Percentiles rank a stretch among this genome's conserved stretches.
Conservation (phyloP, 345 rosid genomes). For the Eucalyptus coolabah region DNA sequence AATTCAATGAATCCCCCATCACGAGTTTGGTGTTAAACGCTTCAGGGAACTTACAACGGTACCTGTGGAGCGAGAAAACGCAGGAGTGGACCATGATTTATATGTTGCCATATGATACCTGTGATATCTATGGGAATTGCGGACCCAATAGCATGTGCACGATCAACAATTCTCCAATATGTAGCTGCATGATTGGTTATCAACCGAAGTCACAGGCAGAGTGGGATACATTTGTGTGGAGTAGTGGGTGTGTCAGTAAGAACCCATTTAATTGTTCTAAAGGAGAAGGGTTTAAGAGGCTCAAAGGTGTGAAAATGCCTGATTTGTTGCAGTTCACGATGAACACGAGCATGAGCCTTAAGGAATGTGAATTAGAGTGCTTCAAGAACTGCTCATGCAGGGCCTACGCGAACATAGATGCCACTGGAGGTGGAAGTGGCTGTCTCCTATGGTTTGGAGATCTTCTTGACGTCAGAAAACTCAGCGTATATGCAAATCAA, state of each 20-base stretch:
- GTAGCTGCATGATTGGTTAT: slow-evolving; percentile 13
- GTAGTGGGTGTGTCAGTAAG: slow-evolving; percentile 12
- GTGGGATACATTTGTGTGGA: not conserved
- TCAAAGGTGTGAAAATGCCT: not conserved
- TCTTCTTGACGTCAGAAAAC: not conserved
- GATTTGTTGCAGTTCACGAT: not conserved
- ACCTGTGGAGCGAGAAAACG: not conserved
- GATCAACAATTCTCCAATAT: not conserved
- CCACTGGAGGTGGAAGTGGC: not conserved
- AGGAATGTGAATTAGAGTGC: not conserved
- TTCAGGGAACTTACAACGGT: not conserved
- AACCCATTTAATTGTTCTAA: not conserved
- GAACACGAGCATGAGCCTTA: not conserved
- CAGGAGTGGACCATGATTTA: not conserved
- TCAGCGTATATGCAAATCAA: not conserved
- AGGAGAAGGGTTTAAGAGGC: not conserved
- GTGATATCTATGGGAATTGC: not conserved
- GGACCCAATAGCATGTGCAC: not conserved
- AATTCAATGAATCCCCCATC: not conserved
- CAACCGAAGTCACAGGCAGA: not conserved
- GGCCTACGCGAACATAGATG: not conserved
- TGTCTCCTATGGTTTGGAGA: not conserved
- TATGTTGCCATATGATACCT: not conserved
- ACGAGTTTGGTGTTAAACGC: not conserved
- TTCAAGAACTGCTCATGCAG: not conserved